phyloP scores from a whole-genome alignment of 345 rosid genomes.

The Citrus trifoliata region DNA sequence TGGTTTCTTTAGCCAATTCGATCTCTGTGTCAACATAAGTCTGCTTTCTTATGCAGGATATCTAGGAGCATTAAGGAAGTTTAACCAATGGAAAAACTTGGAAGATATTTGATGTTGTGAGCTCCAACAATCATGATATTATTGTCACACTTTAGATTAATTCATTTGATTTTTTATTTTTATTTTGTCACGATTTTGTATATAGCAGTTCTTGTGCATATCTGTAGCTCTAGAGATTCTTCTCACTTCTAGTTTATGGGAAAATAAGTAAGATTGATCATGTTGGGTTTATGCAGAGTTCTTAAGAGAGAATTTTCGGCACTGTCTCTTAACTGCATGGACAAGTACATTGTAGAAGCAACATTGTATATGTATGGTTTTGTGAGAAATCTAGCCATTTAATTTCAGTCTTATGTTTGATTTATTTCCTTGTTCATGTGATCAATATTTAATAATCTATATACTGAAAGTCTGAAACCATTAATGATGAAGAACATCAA shows the following conservation, averaged over 20 bases:
- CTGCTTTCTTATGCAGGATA: conserved; percentile 25
- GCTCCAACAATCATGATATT: not conserved
- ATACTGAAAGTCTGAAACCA: too few species aligned
- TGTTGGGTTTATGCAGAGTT: not conserved
- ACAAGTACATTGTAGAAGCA: not conserved
- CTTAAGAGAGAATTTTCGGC: not conserved
- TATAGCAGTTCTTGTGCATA: conserved; percentile 11
- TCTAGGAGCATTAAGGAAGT: conserved; percentile 14
- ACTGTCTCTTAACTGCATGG: not conserved
- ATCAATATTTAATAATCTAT: too few species aligned
- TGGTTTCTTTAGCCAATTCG: not conserved
- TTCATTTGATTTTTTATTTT: conserved; percentile 13
- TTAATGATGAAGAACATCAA: too few species aligned
- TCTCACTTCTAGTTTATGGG: not conserved
- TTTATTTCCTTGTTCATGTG: not conserved
- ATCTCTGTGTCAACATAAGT: not conserved
- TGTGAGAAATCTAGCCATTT: not conserved
- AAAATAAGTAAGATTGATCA: not conserved
- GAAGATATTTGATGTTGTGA: conserved; percentile 9
- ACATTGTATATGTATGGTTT: not conserved
- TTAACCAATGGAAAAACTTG: not conserved
- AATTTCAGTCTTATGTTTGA: not conserved
- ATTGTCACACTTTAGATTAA: not conserved
- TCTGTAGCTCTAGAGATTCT: conserved; percentile 2
- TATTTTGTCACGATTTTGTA: conserved; percentile 10